phyloP scores from a whole-genome alignment of 768 basidiomycete species.

The Suillus brevipes region DNA sequence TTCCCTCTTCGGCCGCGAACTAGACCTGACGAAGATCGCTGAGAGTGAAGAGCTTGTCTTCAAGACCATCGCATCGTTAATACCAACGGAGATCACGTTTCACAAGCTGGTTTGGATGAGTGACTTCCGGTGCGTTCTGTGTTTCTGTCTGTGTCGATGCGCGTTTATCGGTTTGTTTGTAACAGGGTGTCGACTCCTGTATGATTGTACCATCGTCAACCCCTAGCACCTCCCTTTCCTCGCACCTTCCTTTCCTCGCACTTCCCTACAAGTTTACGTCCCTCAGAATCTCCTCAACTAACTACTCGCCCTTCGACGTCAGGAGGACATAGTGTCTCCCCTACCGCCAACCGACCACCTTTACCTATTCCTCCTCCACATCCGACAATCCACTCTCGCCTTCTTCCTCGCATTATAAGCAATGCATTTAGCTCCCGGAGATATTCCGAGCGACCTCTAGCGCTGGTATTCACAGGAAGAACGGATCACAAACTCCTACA shows the following conservation, averaged over 20 bases:
- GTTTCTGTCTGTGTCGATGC: neutral
- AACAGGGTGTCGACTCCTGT: no score
- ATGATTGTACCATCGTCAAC: no score
- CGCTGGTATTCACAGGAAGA: slow-evolving; percentile 36
- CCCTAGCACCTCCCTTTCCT: no score
- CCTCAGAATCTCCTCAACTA: slow-evolving; percentile 16
- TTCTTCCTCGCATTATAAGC: slow-evolving; percentile 70
- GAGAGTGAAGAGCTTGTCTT: slow-evolving; percentile 20
- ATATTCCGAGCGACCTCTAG: slow-evolving; percentile 52
- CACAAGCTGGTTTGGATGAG: slow-evolving; percentile 25
- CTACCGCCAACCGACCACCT: slow-evolving; percentile 21
- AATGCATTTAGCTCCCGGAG: slow-evolving; percentile 61
- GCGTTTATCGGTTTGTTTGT: neutral
- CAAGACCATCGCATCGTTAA: slow-evolving; percentile 19
- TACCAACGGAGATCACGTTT: slow-evolving; percentile 27
- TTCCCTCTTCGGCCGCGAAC: slow-evolving; percentile 26
- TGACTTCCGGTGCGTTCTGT: slow-evolving; percentile 21
- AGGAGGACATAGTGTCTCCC: slow-evolving; percentile 26
- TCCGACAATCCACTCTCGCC: slow-evolving; percentile 50
- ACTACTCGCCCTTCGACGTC: slow-evolving; percentile 37
- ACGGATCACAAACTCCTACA: slow-evolving; percentile 31
- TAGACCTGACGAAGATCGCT: slow-evolving; percentile 22
- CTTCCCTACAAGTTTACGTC: slow-evolving; percentile 6
- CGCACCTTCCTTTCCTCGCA: no score
- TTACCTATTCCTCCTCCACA: slow-evolving; percentile 31